Evolutionary conservation across 208 protist species (phyloP).

Genomic region (Acanthamoeba rhysodes): DNA sequence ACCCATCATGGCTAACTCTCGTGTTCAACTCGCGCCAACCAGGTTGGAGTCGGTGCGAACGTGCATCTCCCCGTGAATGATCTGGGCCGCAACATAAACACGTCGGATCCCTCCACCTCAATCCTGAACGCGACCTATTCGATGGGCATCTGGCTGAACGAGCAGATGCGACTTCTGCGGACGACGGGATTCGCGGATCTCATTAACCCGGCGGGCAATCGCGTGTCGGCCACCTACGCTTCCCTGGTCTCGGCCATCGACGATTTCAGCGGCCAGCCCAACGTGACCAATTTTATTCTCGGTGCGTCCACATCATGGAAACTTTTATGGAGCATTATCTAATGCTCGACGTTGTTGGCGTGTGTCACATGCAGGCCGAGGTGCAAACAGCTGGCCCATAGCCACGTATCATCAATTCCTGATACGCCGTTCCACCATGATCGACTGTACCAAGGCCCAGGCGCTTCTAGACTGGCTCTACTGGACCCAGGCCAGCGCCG

Average conservation of each 20-base stretch:
- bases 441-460: slow-evolving; percentile 1
- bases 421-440: neutral
- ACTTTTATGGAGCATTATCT: no score
- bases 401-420: neutral
- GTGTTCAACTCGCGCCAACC: neutral
- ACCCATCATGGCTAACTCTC: neutral
- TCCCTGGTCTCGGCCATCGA: slow-evolving; percentile 13
- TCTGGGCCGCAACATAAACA: slow-evolving; percentile 15
- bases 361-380: neutral
- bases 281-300: neutral
- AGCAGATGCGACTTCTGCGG: slow-evolving; percentile 4
- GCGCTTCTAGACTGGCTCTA: slow-evolving; percentile 14
- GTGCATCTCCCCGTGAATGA: neutral
- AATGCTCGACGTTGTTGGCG: neutral
- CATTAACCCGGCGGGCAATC: slow-evolving; percentile 26
- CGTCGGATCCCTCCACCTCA: neutral
- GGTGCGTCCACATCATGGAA: slow-evolving; percentile 8
- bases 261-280: slow-evolving; percentile 23
- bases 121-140: slow-evolving; percentile 2
- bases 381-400: slow-evolving; percentile 16
- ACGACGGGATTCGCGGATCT: neutral
- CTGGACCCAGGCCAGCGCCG: slow-evolving; percentile 29
- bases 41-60: neutral
- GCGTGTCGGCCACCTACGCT: neutral
- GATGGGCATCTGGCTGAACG: slow-evolving; percentile 45